Evolutionary conservation across 495 filamentous ascomycete species (phyloP).

Genomic region (Neurospora hispaniola): DNA sequence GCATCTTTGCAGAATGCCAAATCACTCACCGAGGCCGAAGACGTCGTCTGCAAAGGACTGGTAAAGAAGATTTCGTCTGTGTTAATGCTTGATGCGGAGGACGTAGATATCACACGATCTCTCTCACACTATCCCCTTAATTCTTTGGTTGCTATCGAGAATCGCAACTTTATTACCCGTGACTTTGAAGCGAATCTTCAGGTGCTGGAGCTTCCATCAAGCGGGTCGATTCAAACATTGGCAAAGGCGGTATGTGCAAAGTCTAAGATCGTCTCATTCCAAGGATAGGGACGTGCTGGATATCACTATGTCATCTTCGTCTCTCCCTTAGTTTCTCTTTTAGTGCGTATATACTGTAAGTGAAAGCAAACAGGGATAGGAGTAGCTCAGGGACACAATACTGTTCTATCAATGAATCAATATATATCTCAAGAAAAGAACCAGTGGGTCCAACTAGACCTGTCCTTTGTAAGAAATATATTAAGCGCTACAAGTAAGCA

Average conservation of each 20-base stretch:
- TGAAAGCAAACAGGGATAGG: not conserved
- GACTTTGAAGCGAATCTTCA: conserved; percentile 44
- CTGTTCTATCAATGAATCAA: no score
- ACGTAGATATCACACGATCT: conserved; percentile 38
- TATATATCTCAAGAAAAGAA: no score
- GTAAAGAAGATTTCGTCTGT: conserved; percentile 38
- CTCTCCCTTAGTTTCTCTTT: not conserved
- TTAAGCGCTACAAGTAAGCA: no score
- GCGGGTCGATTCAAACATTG: conserved; percentile 38
- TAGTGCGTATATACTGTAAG: not conserved
- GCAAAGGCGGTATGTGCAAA: conserved; percentile 39
- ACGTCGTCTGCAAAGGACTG: conserved; percentile 34
- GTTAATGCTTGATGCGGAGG: conserved; percentile 41
- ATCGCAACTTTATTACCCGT: conserved; percentile 40
- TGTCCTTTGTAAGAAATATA: not conserved
- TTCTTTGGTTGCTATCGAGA: conserved; percentile 43
- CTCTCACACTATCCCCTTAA: conserved; percentile 43
- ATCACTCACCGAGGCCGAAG: conserved; percentile 33
- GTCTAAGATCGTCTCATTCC: conserved; percentile 31
- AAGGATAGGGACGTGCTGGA: not conserved
- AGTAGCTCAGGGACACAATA: no score
- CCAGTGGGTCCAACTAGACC: not conserved
- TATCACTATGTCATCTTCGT: not conserved
- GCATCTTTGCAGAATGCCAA: conserved; percentile 31
- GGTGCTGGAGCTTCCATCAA: conserved; percentile 41